Base-by-base conservation (phyloP, 1,284 basidiomycete genomes). In the Microbotryum scabiosae region DNA sequence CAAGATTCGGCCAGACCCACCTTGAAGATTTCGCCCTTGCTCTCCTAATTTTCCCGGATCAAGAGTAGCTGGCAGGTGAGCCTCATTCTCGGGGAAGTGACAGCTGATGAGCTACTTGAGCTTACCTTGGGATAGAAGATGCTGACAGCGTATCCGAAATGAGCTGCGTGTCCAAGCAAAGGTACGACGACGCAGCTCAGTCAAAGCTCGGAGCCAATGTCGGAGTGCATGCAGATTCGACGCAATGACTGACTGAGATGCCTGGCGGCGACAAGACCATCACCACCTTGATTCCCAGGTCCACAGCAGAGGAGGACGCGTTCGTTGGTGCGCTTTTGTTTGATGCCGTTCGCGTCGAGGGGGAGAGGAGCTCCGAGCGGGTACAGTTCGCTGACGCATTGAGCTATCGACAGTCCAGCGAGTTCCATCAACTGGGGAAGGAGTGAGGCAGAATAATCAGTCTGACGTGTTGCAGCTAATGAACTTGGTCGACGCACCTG, bases 321-420 rank as follows among this genome's bases (percentile, higher is more conserved):
- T 51, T 68, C 67, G 56, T 68, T 66, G 2, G 28, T 50, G 16
- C 67, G 54, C 46, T 64, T 64, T 51, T 63, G 67, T 52, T 66
- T 66, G 54, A 64, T 41, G 10, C 67, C 67, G 48, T 68, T 66
- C 43, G 49, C 60, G 50, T 68, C 67, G 23, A 51, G 51, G 9
- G 62, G 64, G 14, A 64, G 50, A 0, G 20, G 12, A 1, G 67
- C 64, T 2, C 67, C 67, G 60, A 68, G 67, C 26, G 80, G 80
- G 73, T 89, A 97, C 2, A 85, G 84, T 21, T 80, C 85, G 18
- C 85, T 85, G 1, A 97, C 78, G 0, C 88, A 83, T 75, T 94
- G 90, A 0, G 96, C 96, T 72, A 94, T 97, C 0, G 94, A 86
- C 18, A 97, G 79, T 0, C 96, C 96, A n/a, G 96, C 96, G 3